Evolutionary conservation across 192 early-diverging fungal species (phyloP).

Genomic region (Mortierella claussenii): DNA sequence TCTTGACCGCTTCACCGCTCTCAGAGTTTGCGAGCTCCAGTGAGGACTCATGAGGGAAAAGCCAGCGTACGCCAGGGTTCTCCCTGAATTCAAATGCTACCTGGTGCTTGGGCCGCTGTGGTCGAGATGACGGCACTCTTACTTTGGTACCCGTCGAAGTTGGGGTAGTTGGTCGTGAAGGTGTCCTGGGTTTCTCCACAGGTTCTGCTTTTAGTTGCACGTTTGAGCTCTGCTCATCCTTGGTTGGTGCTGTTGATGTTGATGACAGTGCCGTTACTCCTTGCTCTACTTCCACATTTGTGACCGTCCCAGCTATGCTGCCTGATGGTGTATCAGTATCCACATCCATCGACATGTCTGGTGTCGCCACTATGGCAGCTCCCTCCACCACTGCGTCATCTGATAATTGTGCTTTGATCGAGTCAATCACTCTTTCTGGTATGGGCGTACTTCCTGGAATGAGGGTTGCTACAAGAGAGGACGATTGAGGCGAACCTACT

Average conservation of each 20-base stretch:
- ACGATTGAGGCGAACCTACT: constrained; percentile 1
- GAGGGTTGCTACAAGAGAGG: constrained; percentile 7
- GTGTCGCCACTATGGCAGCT: too few species aligned
- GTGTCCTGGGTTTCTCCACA: not conserved
- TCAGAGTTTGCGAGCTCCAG: constrained; percentile 20
- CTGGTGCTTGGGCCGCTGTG: constrained; percentile 25
- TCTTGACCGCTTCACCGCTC: constrained; percentile 13
- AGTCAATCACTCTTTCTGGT: constrained; percentile 35
- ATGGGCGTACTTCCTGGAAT: constrained; percentile 13
- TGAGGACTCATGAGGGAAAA: constrained; percentile 39
- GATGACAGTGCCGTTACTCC: too few species aligned
- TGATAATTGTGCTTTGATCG: not conserved
- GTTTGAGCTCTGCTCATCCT: not conserved
- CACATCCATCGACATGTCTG: too few species aligned
- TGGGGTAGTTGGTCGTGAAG: not conserved
- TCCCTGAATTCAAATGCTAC: constrained; percentile 46
- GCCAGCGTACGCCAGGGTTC: constrained; percentile 35
- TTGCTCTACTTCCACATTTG: too few species aligned
- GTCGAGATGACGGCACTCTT: not conserved
- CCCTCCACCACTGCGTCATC: not conserved
- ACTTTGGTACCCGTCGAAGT: not conserved
- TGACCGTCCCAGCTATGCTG: too few species aligned
- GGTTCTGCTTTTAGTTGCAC: not conserved
- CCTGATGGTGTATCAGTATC: too few species aligned
- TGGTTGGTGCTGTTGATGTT: not conserved